A percentile compares a stretch with the other conserved stretches of the same genome.
phyloP scores from a whole-genome alignment of 2,329 filamentous ascomycete species.

The Fusarium transvaalense region DNA sequence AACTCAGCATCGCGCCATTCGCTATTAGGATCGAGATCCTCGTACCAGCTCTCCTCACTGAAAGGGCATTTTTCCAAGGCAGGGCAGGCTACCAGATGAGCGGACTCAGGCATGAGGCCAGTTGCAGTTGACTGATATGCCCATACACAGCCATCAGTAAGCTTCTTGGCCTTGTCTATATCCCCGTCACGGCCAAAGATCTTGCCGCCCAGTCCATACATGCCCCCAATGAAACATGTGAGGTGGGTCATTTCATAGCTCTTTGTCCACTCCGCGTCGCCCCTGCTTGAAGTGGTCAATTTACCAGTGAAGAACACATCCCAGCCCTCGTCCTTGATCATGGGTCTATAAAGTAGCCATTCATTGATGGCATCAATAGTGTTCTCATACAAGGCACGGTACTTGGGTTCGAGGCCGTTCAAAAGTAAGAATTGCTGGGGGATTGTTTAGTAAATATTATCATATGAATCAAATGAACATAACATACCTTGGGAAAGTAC shows the following conservation, averaged over 20 bases:
- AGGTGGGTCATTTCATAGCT: constrained; percentile 74
- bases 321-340: constrained; percentile 72
- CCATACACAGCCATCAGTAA: constrained; percentile 79
- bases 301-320: constrained; percentile 82
- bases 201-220: constrained; percentile 75
- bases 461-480: not conserved
- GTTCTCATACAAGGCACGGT: constrained; percentile 77
- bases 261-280: constrained; percentile 55
- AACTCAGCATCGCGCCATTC: constrained; percentile 59
- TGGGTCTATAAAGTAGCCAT: constrained; percentile 81
- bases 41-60: constrained; percentile 63
- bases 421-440: constrained; percentile 76
- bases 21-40: constrained; percentile 61
- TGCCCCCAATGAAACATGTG: constrained; percentile 77
- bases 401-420: constrained; percentile 79
- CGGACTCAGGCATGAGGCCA: constrained; percentile 75
- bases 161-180: constrained; percentile 71
- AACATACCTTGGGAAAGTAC: constrained; percentile 71
- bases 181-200: constrained; percentile 71
- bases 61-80: constrained; percentile 63
- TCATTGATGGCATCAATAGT: constrained; percentile 76
- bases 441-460: constrained; percentile 49
- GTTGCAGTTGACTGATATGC: constrained; percentile 71
- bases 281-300: constrained; percentile 61
- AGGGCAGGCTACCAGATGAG: constrained; percentile 61